These are phyloP conservation scores for Purpureocillium takamizusanense DNA, from an alignment of 2,329 filamentous ascomycete genomes.

Conservation along the genomic window DNA sequence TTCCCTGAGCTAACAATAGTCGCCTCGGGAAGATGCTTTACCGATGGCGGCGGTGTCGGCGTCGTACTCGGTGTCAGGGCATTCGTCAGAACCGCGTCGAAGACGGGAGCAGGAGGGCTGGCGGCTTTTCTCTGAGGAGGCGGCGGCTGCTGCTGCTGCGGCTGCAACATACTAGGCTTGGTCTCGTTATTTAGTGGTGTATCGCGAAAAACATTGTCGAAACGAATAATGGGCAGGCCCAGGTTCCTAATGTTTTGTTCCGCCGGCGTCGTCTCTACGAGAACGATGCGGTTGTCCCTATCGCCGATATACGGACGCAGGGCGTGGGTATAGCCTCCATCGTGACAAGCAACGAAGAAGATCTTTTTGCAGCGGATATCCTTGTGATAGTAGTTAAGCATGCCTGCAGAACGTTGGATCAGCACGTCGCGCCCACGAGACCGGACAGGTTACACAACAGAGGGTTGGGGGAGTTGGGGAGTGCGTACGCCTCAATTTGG, in stretches of 20 bases:
- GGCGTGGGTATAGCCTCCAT: neutral
- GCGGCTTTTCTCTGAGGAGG: neutral
- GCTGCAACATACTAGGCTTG: neutral
- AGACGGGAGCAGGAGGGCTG: no score
- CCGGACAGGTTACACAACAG: neutral
- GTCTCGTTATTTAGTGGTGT: neutral
- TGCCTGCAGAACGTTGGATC: neutral
- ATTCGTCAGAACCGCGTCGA: no score
- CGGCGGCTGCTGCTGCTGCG: neutral
- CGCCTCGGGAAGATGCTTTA: neutral
- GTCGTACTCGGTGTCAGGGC: neutral
- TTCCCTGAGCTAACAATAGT: neutral
- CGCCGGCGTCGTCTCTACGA: constrained; percentile 1
- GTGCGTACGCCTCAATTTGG: neutral
- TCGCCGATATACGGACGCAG: neutral
- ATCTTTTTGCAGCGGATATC: neutral
- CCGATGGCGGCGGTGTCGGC: neutral
- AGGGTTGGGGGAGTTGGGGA: no score
- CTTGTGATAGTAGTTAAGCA: neutral
- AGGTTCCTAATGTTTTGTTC: neutral
- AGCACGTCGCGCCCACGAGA: neutral
- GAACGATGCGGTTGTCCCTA: neutral
- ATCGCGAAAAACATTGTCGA: neutral
- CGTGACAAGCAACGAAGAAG: constrained; percentile 1
- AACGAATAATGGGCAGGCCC: neutral